Conservation (phyloP, 768 basidiomycete species). For the Cyclocybe aegerita region DNA sequence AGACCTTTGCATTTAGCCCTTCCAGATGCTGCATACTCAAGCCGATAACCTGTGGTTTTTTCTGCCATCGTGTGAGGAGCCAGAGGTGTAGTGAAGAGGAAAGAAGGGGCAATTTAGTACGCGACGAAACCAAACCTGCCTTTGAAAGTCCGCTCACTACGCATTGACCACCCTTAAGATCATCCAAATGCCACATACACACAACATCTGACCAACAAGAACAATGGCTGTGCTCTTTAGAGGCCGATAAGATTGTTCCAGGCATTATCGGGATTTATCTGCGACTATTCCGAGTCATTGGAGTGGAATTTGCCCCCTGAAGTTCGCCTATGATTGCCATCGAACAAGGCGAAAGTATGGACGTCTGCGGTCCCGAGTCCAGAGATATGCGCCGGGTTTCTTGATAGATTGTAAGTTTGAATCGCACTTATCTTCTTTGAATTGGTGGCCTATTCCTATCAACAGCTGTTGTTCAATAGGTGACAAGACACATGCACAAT, state of each 20-base stretch:
- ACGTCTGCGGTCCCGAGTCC: too few relatives aligned
- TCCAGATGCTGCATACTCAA: conserved; percentile 70
- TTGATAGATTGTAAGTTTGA: too few relatives aligned
- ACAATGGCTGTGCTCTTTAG: conserved; percentile 18
- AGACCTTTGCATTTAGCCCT: conserved; percentile 81
- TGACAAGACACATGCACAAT: too few relatives aligned
- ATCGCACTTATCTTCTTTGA: too few relatives aligned
- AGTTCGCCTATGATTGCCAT: too few relatives aligned
- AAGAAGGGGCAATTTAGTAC: conserved; percentile 27
- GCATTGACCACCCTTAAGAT: conserved; percentile 41
- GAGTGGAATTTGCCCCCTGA: too few relatives aligned
- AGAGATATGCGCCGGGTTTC: too few relatives aligned
- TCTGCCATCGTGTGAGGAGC: conserved; percentile 35
- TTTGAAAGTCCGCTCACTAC: conserved; percentile 49
- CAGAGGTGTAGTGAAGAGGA: conserved; percentile 21
- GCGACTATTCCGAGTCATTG: neutral
- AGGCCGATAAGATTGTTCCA: conserved; percentile 26
- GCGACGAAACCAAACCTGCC: conserved; percentile 27
- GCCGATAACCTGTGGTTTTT: conserved; percentile 67
- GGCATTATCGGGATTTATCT: conserved; percentile 9
- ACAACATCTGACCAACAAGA: conserved; percentile 13
- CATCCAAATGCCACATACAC: conserved; percentile 11
- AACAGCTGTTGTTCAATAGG: too few relatives aligned
- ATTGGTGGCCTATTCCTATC: too few relatives aligned
- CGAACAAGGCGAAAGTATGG: too few relatives aligned